Evolutionary conservation across 495 filamentous ascomycete genomes (phyloP).

Genomic region (Penicillium fimorum): DNA sequence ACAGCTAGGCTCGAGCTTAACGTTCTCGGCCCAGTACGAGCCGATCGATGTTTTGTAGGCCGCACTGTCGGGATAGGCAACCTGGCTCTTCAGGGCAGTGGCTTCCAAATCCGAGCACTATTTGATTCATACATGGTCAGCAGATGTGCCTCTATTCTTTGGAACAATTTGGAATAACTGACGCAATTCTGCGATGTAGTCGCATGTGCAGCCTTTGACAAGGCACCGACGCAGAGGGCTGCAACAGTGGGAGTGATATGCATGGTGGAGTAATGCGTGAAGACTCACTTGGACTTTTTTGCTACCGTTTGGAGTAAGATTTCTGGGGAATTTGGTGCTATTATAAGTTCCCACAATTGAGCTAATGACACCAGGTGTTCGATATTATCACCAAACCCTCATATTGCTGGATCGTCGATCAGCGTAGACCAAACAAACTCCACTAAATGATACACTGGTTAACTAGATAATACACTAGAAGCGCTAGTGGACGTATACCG

Average conservation of each 20-base stretch:
- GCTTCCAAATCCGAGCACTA: conserved; percentile 3
- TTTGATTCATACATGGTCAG: neutral
- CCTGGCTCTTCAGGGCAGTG: conserved; percentile 2
- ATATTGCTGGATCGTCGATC: neutral
- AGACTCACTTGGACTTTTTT: neutral
- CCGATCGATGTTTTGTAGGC: conserved; percentile 21
- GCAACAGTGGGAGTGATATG: neutral
- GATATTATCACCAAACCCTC: neutral
- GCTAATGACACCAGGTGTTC: no score
- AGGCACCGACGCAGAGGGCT: neutral
- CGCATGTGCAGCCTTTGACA: neutral
- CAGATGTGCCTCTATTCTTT: no score
- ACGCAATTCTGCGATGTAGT: neutral
- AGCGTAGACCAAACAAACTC: neutral
- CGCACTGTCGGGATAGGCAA: conserved; percentile 15
- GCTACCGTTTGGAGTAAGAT: neutral
- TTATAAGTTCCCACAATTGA: neutral
- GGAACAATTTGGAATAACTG: neutral
- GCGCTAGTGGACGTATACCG: neutral
- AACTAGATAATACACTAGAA: neutral
- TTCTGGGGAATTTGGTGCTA: neutral
- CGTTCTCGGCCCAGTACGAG: conserved; percentile 35
- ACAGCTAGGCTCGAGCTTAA: conserved; percentile 35
- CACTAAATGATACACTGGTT: neutral
- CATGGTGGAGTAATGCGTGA: neutral